Evolutionary conservation across 352 stramenopile genomes (phyloP), one percentile per base, ranked within the genome.

Genomic region (Phytophthora fragariaefolia): DNA sequence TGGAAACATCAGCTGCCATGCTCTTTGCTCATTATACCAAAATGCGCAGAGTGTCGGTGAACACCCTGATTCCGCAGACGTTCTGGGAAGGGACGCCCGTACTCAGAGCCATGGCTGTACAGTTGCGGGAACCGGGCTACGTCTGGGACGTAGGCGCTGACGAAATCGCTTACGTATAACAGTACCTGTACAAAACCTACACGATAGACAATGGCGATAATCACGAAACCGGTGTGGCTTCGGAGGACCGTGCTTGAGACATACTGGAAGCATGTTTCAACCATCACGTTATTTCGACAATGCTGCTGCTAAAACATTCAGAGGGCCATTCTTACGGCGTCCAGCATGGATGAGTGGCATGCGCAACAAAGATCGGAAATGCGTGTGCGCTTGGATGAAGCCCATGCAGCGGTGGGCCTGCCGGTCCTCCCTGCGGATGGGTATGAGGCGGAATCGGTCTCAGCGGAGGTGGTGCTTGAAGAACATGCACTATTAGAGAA

Each of bases 241-340:
- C 17, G 8, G 47, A 53, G 13, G 26, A 53, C 10, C 24, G 24
- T 6, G 23, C n/a, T 4, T n/a, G 47, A 2, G 24, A 40, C 28
- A 38, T 40, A 8, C 47, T 53, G 4, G 47, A 53, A 30, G 47
- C 5, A 15, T 53, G 23, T 32, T 53, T 40, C 34, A 12, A 53
- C 28, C 10, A 53, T 4, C 26, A 53, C 6, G 23, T 40, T 15
- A 53, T 53, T 8, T 15, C 23, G 20, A 26, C 40, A n/a, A 53
- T 53, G 47, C 13, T 40, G 13, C 1, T 53, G 4, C 13, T 53
- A 5, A 32, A 36, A 6, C 13, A 42, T n/a, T 17, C 2, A 6
- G 7, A 32, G 6, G 26, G 47, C 3, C 23, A 36, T 13, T 53
- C 40, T 23, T 38, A 53, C 18, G 23, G 24, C 9, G 23, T 53